These are phyloP conservation scores for Trametes polyzona DNA, from an alignment of 1,284 basidiomycete species.

Conservation along the genomic window DNA sequence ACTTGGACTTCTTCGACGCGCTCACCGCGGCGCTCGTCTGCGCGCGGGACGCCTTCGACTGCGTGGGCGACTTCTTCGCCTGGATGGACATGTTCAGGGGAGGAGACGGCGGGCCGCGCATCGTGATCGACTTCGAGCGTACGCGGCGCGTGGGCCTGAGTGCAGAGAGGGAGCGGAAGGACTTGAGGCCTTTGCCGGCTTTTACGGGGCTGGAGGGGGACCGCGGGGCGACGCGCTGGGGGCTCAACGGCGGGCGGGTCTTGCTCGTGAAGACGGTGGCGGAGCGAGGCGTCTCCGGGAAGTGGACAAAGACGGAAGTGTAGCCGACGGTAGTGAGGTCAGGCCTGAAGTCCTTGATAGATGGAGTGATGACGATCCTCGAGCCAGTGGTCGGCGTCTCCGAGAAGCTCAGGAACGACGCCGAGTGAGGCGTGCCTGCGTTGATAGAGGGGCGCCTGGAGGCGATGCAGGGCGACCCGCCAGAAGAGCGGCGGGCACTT, in stretches of 20 bases:
- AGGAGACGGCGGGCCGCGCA: slow-evolving; percentile 25
- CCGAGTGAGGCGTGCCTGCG: slow-evolving; percentile 36
- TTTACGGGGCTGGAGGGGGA: slow-evolving; percentile 24
- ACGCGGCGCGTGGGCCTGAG: slow-evolving; percentile 29
- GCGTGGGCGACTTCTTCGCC: slow-evolving; percentile 17
- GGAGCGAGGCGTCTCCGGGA: slow-evolving; percentile 45
- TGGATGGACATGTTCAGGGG: slow-evolving; percentile 1
- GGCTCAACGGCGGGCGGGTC: slow-evolving; percentile 16
- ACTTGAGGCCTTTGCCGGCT: slow-evolving; percentile 30
- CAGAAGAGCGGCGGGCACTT: slow-evolving; percentile 39
- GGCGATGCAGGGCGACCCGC: slow-evolving; percentile 26
- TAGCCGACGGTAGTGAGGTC: slow-evolving; percentile 66
- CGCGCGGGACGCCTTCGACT: slow-evolving; percentile 23
- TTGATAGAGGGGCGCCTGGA: slow-evolving; percentile 43
- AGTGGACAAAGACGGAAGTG: slow-evolving; percentile 63
- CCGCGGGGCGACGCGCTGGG: slow-evolving; percentile 14
- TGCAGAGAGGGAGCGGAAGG: slow-evolving; percentile 34
- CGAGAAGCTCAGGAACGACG: slow-evolving; percentile 46
- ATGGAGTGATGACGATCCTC: slow-evolving; percentile 33
- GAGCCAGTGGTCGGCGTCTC: slow-evolving; percentile 42
- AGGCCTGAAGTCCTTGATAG: slow-evolving; percentile 46
- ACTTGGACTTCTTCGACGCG: slow-evolving; percentile 48
- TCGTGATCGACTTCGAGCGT: slow-evolving; percentile 29
- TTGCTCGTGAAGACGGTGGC: slow-evolving; percentile 25
- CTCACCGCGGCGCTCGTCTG: slow-evolving; percentile 24